Percentiles rank a stretch among this genome's conserved stretches.
Conservation (phyloP, 2,329 filamentous ascomycete species). For the Pseudocercospora pini-densiflorae region DNA sequence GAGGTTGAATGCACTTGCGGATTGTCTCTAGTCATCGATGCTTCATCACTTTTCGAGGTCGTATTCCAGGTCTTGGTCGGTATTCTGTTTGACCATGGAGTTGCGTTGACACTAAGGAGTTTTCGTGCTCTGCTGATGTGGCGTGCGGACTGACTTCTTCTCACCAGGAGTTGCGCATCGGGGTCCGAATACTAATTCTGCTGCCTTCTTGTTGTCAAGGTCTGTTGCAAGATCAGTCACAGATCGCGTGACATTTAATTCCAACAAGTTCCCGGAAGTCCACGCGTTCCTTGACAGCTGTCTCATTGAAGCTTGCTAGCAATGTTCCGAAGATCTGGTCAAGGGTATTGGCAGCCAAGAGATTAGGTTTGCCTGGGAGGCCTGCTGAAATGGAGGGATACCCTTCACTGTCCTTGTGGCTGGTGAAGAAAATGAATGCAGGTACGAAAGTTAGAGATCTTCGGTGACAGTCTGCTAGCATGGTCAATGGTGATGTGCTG, state of each 20-base stretch:
- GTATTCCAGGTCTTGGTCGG: not conserved
- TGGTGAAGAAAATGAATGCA: not conserved
- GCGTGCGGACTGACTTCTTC: not conserved
- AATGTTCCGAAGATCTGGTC: not conserved
- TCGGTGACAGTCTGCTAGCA: no score
- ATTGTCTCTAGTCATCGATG: not conserved
- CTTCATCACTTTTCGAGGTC: not conserved
- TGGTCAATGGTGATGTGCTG: not conserved
- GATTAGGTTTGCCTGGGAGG: not conserved
- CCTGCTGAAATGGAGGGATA: not conserved
- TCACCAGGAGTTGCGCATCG: no score
- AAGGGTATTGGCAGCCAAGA: not conserved
- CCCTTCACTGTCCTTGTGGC: not conserved
- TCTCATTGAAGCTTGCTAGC: not conserved
- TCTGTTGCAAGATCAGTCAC: not conserved
- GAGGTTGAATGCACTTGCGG: not conserved
- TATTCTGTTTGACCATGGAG: not conserved
- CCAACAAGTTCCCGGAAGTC: not conserved
- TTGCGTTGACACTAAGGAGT: not conserved
- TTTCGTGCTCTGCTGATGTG: not conserved
- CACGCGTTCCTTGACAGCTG: slow-evolving; percentile 1
- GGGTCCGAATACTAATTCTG: no score
- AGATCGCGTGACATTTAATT: not conserved
- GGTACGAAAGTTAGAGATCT: not conserved
- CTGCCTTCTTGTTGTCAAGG: not conserved